Percentiles rank a stretch among this genome's conserved stretches.
These are phyloP conservation scores for Phanerochaete sordida DNA, from an alignment of 768 basidiomycete species.

Conservation along the genomic window DNA sequence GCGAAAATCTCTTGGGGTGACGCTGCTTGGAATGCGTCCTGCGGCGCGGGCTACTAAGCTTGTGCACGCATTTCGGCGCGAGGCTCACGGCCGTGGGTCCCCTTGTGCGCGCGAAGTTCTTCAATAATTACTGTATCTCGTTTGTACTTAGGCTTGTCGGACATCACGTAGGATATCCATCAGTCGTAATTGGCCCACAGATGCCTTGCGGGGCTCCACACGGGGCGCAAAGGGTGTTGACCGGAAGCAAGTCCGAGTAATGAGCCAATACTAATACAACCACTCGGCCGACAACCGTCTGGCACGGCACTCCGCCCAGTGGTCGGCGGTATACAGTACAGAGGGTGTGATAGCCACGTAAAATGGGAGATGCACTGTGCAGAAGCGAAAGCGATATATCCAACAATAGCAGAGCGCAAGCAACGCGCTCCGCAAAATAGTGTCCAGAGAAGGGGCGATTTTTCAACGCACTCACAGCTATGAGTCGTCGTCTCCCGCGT, in stretches of 20 bases:
- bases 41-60: slow-evolving; percentile 18
- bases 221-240: too few species aligned
- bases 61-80: neutral
- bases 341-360: neutral
- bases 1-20: slow-evolving; percentile 28
- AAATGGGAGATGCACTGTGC: neutral
- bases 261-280: neutral
- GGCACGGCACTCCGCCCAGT: neutral
- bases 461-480: neutral
- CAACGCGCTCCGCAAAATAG: too few species aligned
- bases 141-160: too few species aligned
- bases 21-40: slow-evolving; percentile 34
- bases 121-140: too few species aligned
- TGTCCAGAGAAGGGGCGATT: neutral
- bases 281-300: neutral
- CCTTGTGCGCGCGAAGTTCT: too few species aligned
- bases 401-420: neutral
- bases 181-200: too few species aligned
- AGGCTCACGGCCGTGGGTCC: too few species aligned
- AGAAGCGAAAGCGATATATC: neutral
- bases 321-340: neutral
- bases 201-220: too few species aligned
- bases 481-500: slow-evolving; percentile 28
- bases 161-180: too few species aligned
- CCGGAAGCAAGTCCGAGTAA: neutral